Percentiles rank a stretch among this genome's conserved stretches.
phyloP scores from a whole-genome alignment of 345 rosid genomes.

The Citropsis articulata region DNA sequence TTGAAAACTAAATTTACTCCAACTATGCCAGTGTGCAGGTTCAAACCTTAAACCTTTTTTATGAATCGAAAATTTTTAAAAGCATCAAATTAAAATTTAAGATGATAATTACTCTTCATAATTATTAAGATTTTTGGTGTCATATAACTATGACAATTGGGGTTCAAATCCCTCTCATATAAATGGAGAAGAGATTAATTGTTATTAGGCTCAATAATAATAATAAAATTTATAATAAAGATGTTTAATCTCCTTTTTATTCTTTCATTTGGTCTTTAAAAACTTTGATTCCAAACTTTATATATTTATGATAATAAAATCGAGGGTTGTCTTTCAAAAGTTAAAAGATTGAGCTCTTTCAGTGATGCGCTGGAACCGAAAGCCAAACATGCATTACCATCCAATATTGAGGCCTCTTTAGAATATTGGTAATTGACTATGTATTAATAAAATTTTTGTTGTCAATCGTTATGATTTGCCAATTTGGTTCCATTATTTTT shows the following conservation, averaged over 20 bases:
- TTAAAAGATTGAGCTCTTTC: constrained; percentile 15
- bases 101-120: too few species aligned
- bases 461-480: background rate
- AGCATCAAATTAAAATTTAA: too few species aligned
- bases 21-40: too few species aligned
- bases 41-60: too few species aligned
- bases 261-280: background rate
- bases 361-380: background rate
- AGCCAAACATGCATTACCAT: constrained; percentile 1
- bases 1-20: too few species aligned
- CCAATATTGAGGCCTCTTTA: constrained; percentile 7
- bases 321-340: background rate
- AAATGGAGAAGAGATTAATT: too few species aligned
- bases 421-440: background rate
- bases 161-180: too few species aligned
- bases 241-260: background rate
- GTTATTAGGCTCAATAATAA: too few species aligned
- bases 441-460: background rate
- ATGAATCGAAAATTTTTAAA: too few species aligned
- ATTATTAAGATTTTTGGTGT: too few species aligned
- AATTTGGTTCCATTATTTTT: background rate
- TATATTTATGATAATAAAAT: background rate
- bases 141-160: too few species aligned
- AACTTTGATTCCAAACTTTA: constrained; percentile 5
- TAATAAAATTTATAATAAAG: too few species aligned